Percentiles rank a stretch among this genome's conserved stretches.
Conservation (phyloP, 768 basidiomycete genomes). For the Hortiboletus flavorubellus region DNA sequence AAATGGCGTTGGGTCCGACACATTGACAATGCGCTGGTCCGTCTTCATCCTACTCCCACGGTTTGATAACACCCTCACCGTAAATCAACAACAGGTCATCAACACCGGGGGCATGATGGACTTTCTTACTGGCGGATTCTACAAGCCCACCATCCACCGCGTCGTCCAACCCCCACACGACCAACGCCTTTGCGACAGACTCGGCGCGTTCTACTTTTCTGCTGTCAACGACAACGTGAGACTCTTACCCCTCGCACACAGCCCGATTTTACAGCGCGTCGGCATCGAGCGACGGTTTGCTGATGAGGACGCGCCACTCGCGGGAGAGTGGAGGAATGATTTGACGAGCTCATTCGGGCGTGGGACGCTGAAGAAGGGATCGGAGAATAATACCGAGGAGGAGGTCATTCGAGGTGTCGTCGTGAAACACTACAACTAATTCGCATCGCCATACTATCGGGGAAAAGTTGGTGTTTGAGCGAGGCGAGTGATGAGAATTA, state of each 20-base stretch:
- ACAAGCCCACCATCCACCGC: slow-evolving; percentile 57
- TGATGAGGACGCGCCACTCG: slow-evolving; percentile 42
- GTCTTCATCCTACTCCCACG: not conserved
- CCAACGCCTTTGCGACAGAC: slow-evolving; percentile 45
- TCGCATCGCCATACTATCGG: not conserved
- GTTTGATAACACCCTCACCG: not conserved
- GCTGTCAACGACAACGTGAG: slow-evolving; percentile 49
- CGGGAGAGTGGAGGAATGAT: slow-evolving; percentile 49
- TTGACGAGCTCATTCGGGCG: slow-evolving; percentile 51
- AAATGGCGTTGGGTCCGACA: slow-evolving; percentile 59
- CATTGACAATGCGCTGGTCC: slow-evolving; percentile 53
- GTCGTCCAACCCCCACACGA: slow-evolving; percentile 55
- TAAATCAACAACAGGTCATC: slow-evolving; percentile 41
- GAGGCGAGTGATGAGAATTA: too few species aligned
- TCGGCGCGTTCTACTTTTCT: slow-evolving; percentile 56
- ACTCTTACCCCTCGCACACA: slow-evolving; percentile 43
- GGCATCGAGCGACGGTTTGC: slow-evolving; percentile 38
- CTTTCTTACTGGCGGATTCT: slow-evolving; percentile 57
- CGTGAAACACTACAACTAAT: slow-evolving; percentile 55
- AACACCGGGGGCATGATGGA: slow-evolving; percentile 59
- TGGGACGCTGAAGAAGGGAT: slow-evolving; percentile 37
- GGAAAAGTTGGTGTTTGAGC: not conserved
- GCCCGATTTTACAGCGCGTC: slow-evolving; percentile 45
- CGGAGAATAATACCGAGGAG: slow-evolving; percentile 46
- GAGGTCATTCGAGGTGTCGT: slow-evolving; percentile 52